Base-by-base conservation (phyloP, 2,329 filamentous ascomycete genomes). In the Laburnicola sp. region DNA sequence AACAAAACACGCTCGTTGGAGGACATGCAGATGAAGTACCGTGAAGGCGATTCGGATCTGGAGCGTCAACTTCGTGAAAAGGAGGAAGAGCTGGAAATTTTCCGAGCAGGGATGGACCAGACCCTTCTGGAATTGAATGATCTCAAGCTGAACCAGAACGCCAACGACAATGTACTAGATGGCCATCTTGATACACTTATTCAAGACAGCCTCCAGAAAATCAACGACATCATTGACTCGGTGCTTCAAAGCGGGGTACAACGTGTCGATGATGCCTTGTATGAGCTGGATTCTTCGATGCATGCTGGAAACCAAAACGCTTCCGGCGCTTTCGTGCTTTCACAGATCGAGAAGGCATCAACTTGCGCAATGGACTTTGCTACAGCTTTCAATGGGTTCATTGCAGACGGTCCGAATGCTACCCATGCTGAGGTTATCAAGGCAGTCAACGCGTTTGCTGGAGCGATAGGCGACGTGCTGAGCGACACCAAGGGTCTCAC, bases 301-400 rank as follows among this genome's bases (percentile, higher is more conserved):
- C 93, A 97, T 72, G 94, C 93, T 35, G 94, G 94, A 73, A 99
- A 99, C 77, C 94, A 97, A 76, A 99, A 95, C 66, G 94, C 94
- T 1, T 96, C 92, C 35, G 91, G 94, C 10, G 85, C 93, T 1
- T 97, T 95, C 69, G 92, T 99, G 9, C 80, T 99, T 44, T 97
- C 93, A 2, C 93, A 97, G 72, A 92, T 97, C 51, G 94, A 99
- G 71, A 99, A 97, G 78, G 92, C 94, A 0, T 94, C 92, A 6
- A 86, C 91, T 7, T 96, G 86, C 59, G 91, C 94, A 9, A 97
- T 95, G 74, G 94, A 99, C 71, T 99, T 99, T 74, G 94, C 93
- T 1, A 97, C 93, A 0, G 87, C 94, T 0, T 99, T 97, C 81
- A 99, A 97, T 78, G 96, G 96, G 75, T 97, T 95, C 73, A 95